Evolutionary conservation across 75 land plant genomes (phyloP), one percentile per base, ranked within the genome.

Genomic region (Sequoia sempervirens): DNA sequence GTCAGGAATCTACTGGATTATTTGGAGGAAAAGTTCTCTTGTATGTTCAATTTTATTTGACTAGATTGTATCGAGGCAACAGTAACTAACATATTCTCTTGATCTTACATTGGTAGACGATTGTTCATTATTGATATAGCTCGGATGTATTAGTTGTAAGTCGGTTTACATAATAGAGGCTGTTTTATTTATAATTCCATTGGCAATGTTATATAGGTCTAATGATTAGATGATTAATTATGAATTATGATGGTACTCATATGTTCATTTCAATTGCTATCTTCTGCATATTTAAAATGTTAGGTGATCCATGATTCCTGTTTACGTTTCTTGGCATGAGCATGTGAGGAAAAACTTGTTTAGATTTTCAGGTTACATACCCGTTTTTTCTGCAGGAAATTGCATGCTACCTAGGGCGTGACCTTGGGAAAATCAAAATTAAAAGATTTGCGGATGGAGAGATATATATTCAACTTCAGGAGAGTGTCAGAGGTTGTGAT

Each of bases 401-500:
- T 89, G 99, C 98, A 5, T 88, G 91, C 54, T 97, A 95, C 85
- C 90, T 97, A 91, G 99, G 99, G 37, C 87, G 96, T 82, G 93
- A 95, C 68, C 93, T 97, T 34, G 96, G 98, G 17, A 89, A 89
- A 79, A 93, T 95, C 20, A 95, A 88, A 75, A 97, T 97, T 79
- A 97, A 97, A 80, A 90, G 96, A 14, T 97, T 97, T 91, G 99
- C 99, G 20, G 98, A 97, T 90, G 99, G 99, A 1, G 98, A 97
- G 85, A 93, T 95, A 32, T 94, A 97, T 90, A 97, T 97, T 81
- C 96, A 97, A 82, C 84, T 97, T 38, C 91, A 97, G 86, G 99
- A 97, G 88, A 95, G 97, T 87, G 98, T 97, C n/a, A 88, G 99
- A 83, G 99, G 99, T 5, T 97, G 99, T 88, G 98, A 97, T 89